Conservation (phyloP, 371 early-diverging fungal species). For the Apophysomyces trapeziformis region DNA sequence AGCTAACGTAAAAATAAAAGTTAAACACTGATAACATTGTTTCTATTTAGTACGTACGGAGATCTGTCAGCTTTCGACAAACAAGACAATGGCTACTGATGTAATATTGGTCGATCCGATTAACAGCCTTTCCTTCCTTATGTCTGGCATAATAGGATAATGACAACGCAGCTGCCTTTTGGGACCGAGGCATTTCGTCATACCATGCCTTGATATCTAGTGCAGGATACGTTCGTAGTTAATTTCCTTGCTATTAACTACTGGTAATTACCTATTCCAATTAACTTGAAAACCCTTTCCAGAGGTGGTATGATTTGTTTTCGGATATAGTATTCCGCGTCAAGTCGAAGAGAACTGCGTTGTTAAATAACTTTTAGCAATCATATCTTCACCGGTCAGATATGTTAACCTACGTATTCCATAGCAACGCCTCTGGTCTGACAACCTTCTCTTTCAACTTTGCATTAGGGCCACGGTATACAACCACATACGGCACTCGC, state of each 20-base stretch:
- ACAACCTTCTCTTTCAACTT: constrained; percentile 76
- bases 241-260: background rate
- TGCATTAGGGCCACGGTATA: constrained; percentile 66
- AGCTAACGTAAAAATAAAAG: background rate
- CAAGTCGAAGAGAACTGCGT: constrained; percentile 59
- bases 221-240: background rate
- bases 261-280: constrained; percentile 65
- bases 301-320: constrained; percentile 87
- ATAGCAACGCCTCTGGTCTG: constrained; percentile 66
- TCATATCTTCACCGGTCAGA: background rate
- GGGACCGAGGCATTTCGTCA: constrained; percentile 64
- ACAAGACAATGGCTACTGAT: constrained; percentile 44
- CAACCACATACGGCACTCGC: constrained; percentile 88
- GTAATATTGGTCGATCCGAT: constrained; percentile 49
- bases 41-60: constrained; percentile 21
- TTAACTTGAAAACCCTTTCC: constrained; percentile 75
- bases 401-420: constrained; percentile 43
- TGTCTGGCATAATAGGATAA: constrained; percentile 16
- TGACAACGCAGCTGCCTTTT: constrained; percentile 37
- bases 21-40: background rate
- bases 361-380: background rate
- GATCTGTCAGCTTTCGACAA: constrained; percentile 34
- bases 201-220: constrained; percentile 64
- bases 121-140: constrained; percentile 3
- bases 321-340: constrained; percentile 83